Evolutionary conservation across 163 green algal genomes (phyloP).

Genomic region (Trebouxiophyceae sp.): DNA sequence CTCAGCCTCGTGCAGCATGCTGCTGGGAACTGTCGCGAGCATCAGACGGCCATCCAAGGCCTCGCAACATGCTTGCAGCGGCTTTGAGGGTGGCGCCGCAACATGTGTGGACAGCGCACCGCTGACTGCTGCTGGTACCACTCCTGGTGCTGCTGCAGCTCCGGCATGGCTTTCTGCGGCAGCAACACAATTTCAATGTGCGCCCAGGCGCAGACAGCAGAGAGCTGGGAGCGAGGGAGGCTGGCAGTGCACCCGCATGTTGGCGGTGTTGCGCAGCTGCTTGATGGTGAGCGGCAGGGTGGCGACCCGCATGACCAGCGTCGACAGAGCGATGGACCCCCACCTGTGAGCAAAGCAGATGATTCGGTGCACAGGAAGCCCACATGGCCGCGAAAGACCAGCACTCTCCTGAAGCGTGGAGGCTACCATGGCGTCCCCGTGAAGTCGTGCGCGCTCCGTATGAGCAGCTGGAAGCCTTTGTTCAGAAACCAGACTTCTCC

Average conservation of each 20-base stretch:
- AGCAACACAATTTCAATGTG: neutral
- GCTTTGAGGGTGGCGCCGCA: too few relatives aligned
- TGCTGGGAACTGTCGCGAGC: neutral
- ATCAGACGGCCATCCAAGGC: too few relatives aligned
- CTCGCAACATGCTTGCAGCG: too few relatives aligned
- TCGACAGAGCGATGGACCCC: slow-evolving; percentile 29
- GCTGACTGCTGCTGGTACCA: slow-evolving; percentile 28
- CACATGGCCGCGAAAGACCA: slow-evolving; percentile 22
- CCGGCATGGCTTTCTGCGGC: slow-evolving; percentile 37
- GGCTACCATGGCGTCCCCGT: slow-evolving; percentile 32
- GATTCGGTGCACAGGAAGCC: slow-evolving; percentile 24
- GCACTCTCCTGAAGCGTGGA: too few relatives aligned
- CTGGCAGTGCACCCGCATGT: slow-evolving; percentile 29
- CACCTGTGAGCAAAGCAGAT: slow-evolving; percentile 21
- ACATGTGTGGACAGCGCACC: too few relatives aligned
- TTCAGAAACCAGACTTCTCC: slow-evolving; percentile 31
- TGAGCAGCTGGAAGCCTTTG: slow-evolving; percentile 24
- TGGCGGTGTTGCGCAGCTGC: slow-evolving; percentile 40
- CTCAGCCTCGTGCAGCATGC: neutral
- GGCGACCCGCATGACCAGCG: slow-evolving; percentile 18
- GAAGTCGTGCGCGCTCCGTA: slow-evolving; percentile 20
- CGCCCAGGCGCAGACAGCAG: too few relatives aligned
- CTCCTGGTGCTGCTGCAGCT: slow-evolving; percentile 40
- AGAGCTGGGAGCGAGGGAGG: too few relatives aligned
- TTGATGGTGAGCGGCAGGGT: slow-evolving; percentile 32